Evolutionary conservation across 441 rosid species (phyloP).

Genomic region (Populus hybrid): DNA sequence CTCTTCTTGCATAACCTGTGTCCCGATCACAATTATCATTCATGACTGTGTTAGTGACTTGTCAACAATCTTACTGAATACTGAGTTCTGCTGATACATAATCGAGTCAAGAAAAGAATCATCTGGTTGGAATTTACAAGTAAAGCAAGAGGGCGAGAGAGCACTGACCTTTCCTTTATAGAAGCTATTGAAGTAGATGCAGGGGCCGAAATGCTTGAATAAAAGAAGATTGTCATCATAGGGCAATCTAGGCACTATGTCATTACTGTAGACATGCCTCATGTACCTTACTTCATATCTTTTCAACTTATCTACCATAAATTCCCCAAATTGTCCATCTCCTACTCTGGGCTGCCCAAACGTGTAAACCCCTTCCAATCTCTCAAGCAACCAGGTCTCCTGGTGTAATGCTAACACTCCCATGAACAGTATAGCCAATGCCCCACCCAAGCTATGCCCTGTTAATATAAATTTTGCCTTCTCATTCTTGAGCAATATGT

Average conservation of each 20-base stretch:
- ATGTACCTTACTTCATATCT: slow-evolving; percentile 38
- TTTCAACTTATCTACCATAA: slow-evolving; percentile 41
- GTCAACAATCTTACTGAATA: not conserved
- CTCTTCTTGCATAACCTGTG: slow-evolving; percentile 52
- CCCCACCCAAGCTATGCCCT: slow-evolving; percentile 87
- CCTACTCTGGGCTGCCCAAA: slow-evolving; percentile 95
- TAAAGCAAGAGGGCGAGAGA: not conserved
- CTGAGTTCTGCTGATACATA: no score
- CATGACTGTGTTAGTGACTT: not conserved
- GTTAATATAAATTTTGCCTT: slow-evolving; percentile 53
- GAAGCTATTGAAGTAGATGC: slow-evolving; percentile 53
- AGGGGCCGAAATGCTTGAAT: slow-evolving; percentile 70
- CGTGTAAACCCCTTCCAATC: slow-evolving; percentile 69
- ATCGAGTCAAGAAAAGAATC: not conserved
- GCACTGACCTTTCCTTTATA: slow-evolving; percentile 55
- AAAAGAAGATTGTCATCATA: slow-evolving; percentile 48
- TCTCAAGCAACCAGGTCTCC: slow-evolving; percentile 48
- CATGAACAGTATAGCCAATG: slow-evolving; percentile 59
- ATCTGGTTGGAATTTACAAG: not conserved
- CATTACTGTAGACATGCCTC: slow-evolving; percentile 67
- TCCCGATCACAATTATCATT: not conserved
- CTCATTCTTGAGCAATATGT: slow-evolving; percentile 34
- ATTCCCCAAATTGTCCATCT: slow-evolving; percentile 50
- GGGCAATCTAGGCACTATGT: slow-evolving; percentile 83
- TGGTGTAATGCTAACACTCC: slow-evolving; percentile 50